Evolutionary conservation across 2,329 filamentous ascomycete species (phyloP).

Genomic region (Elsinoe arachidis): DNA sequence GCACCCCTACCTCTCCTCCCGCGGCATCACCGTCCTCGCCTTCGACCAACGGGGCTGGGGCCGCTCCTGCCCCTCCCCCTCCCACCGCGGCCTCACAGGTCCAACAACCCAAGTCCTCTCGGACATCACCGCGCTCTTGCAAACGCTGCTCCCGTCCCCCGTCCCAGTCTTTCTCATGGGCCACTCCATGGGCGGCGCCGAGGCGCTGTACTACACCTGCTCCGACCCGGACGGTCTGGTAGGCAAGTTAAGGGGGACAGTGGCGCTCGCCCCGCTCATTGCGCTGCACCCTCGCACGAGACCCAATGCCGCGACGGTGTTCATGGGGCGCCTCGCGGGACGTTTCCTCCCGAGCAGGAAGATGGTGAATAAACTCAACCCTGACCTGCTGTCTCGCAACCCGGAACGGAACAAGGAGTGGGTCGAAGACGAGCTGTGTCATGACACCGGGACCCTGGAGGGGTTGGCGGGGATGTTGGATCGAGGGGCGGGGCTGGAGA

Average conservation of each 20-base stretch:
- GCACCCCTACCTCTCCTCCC: constrained; percentile 59
- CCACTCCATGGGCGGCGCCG: constrained; percentile 83
- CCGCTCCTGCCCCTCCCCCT: constrained; percentile 52
- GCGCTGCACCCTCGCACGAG: constrained; percentile 57
- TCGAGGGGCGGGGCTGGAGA: constrained; percentile 53
- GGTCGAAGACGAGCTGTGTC: constrained; percentile 60
- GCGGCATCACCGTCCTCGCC: constrained; percentile 65
- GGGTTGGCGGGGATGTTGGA: constrained; percentile 70
- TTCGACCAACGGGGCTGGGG: constrained; percentile 90
- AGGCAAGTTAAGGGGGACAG: constrained; percentile 58
- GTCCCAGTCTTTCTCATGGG: constrained; percentile 74
- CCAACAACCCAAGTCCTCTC: constrained; percentile 62
- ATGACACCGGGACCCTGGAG: constrained; percentile 80
- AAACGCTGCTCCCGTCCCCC: constrained; percentile 41
- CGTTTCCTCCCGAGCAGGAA: constrained; percentile 60
- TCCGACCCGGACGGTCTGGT: constrained; percentile 44
- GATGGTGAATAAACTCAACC: constrained; percentile 56
- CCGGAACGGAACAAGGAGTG: constrained; percentile 52
- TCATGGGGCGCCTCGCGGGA: constrained; percentile 58
- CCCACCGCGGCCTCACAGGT: constrained; percentile 64
- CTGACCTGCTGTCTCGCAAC: constrained; percentile 59
- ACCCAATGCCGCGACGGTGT: constrained; percentile 56
- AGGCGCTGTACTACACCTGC: constrained; percentile 56
- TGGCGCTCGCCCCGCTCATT: constrained; percentile 72
- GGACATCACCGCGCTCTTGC: constrained; percentile 71